phyloP scores from a whole-genome alignment of 495 filamentous ascomycete species.

The Aspergillus sparsus region DNA sequence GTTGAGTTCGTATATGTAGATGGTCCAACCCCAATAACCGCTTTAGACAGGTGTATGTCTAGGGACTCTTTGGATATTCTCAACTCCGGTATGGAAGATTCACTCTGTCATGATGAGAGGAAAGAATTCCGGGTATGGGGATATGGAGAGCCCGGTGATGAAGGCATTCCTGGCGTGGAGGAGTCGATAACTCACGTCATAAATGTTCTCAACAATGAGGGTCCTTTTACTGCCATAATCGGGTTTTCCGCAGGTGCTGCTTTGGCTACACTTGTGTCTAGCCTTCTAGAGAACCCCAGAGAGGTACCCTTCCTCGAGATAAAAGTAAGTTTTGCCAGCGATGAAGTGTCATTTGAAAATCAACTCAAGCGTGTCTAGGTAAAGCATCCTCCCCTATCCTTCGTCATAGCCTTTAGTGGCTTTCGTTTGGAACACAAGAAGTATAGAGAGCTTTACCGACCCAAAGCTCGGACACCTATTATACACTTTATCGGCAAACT shows the following conservation, averaged over 20 bases:
- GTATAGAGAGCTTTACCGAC: background rate
- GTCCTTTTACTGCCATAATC: slow-evolving; percentile 3
- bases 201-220: background rate
- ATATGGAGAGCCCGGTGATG: background rate
- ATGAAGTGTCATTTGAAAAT: background rate
- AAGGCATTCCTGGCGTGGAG: background rate
- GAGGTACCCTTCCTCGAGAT: background rate
- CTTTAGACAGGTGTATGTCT: background rate
- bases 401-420: slow-evolving; percentile 2
- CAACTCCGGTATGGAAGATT: background rate
- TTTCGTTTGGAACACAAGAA: slow-evolving; percentile 3
- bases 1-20: slow-evolving; percentile 9
- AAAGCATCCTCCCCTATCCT: slow-evolving; percentile 4
- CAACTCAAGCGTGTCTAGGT: background rate
- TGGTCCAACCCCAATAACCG: background rate
- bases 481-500: slow-evolving; percentile 2
- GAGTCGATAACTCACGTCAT: background rate
- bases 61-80: background rate
- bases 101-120: background rate
- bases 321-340: background rate
- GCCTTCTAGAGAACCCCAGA: background rate
- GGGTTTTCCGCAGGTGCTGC: slow-evolving; percentile 7
- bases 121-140: slow-evolving; percentile 7
- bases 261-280: background rate
- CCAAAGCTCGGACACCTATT: background rate